Percentiles rank a stretch among this genome's conserved stretches.
Evolutionary conservation across 2,329 filamentous ascomycete genomes (phyloP).

Genomic region (Aspergillus pseudoviridinutans): DNA sequence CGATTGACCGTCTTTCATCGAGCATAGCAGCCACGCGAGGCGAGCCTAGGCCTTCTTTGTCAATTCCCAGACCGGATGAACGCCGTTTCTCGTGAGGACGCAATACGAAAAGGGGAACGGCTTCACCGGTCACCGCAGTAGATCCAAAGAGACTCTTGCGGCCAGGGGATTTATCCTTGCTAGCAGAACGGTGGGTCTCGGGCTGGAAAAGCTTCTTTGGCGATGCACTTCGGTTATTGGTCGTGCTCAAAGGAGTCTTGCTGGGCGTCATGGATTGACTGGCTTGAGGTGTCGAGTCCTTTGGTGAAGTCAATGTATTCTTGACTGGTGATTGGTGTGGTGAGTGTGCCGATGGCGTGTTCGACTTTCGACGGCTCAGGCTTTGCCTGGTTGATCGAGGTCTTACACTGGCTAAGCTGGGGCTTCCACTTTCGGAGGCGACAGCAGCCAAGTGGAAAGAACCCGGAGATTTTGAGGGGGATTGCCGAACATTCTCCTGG

Average conservation of each 20-base stretch:
- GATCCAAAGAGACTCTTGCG: constrained; percentile 52
- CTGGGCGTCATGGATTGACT: constrained; percentile 46
- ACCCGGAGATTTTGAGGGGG: constrained; percentile 25
- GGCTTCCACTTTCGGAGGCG: constrained; percentile 51
- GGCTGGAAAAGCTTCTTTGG: constrained; percentile 47
- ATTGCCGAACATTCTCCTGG: constrained; percentile 30
- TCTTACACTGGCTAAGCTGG: constrained; percentile 53
- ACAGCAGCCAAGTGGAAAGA: constrained; percentile 35
- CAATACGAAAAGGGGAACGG: constrained; percentile 61
- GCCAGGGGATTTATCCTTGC: constrained; percentile 33
- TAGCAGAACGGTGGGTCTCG: constrained; percentile 37
- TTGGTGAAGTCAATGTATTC: constrained; percentile 35
- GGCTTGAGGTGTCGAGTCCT: constrained; percentile 44
- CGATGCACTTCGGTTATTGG: constrained; percentile 45
- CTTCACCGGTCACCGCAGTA: constrained; percentile 51
- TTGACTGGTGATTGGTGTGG: constrained; percentile 39
- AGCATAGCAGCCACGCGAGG: constrained; percentile 68
- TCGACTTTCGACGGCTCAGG: constrained; percentile 40
- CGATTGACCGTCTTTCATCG: constrained; percentile 67
- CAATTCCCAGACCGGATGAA: constrained; percentile 66
- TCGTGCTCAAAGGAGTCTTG: constrained; percentile 48
- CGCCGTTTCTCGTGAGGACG: constrained; percentile 55
- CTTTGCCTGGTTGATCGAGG: constrained; percentile 46
- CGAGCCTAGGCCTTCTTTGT: constrained; percentile 68
- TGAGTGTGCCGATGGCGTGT: constrained; percentile 40